These are phyloP conservation scores for Colletotrichum eleusines DNA, from an alignment of 2,329 filamentous ascomycete genomes.

Conservation along the genomic window DNA sequence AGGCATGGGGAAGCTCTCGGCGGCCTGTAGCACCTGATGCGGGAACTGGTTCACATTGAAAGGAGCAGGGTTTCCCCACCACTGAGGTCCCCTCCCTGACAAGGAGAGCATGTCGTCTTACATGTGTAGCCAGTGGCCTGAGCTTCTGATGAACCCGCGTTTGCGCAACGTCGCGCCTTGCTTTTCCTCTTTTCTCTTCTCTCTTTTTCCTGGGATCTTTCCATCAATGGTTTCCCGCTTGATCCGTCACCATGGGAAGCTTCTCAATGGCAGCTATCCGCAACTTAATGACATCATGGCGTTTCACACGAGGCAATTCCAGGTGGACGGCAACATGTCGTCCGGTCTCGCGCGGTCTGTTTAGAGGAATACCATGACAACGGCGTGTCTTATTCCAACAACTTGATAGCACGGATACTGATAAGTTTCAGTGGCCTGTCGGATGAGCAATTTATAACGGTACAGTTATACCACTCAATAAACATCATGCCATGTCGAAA, in stretches of 20 bases:
- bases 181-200: too few relatives aligned
- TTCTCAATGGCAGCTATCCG: neutral
- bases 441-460: neutral
- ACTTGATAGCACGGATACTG: neutral
- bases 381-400: neutral
- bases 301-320: neutral
- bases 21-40: slow-evolving; percentile 27
- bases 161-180: neutral
- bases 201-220: neutral
- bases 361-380: neutral
- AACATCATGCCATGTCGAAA: neutral
- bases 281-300: neutral
- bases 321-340: neutral
- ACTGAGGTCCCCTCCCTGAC: neutral
- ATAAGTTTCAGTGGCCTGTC: neutral
- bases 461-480: neutral
- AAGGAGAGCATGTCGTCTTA: too few relatives aligned
- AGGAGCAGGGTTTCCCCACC: slow-evolving; percentile 38
- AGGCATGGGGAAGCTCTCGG: slow-evolving; percentile 34
- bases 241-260: neutral
- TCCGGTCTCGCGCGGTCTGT: neutral
- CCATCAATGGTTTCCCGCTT: neutral
- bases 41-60: slow-evolving; percentile 1
- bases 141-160: slow-evolving; percentile 10
- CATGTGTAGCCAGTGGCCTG: too few relatives aligned